These are phyloP conservation scores for Castanospermum australe DNA, from an alignment of 306 rosid genomes.

Conservation along the genomic window DNA sequence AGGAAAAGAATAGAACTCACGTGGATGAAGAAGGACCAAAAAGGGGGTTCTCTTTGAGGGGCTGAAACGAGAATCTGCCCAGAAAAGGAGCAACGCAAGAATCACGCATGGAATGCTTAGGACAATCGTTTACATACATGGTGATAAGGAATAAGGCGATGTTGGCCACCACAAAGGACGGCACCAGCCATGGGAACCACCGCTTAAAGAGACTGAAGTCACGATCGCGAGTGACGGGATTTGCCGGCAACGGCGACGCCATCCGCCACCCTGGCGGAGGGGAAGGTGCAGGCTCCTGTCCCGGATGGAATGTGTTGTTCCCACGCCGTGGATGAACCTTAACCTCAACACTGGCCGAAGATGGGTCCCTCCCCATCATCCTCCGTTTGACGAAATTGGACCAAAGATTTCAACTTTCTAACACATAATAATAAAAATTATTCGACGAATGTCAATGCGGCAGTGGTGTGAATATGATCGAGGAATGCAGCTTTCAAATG, in stretches of 20 bases:
- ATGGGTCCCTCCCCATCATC: constrained; percentile 45
- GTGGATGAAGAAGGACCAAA: constrained; percentile 80
- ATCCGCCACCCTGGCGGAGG: not conserved
- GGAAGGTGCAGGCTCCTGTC: constrained; percentile 16
- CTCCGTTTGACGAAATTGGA: not conserved
- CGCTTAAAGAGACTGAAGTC: constrained; percentile 45
- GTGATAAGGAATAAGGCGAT: constrained; percentile 44
- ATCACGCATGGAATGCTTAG: constrained; percentile 29
- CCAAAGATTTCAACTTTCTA: constrained; percentile 30
- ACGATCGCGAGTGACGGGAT: not conserved
- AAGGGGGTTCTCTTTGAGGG: constrained; percentile 80
- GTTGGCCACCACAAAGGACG: constrained; percentile 65
- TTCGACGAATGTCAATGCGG: not conserved
- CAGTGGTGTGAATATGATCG: not conserved
- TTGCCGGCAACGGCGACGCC: not conserved
- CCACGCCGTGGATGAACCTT: constrained; percentile 44
- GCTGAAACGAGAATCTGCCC: constrained; percentile 80
- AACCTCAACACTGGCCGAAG: constrained; percentile 41
- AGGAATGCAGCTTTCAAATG: not conserved
- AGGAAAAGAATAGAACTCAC: constrained; percentile 34
- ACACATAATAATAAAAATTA: constrained; percentile 10
- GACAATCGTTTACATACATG: constrained; percentile 71
- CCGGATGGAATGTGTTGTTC: constrained; percentile 29
- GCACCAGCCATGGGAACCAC: constrained; percentile 78
- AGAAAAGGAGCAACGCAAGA: constrained; percentile 58